Evolutionary conservation across 2,329 filamentous ascomycete species (phyloP).

Genomic region (Alternaria infectoria): DNA sequence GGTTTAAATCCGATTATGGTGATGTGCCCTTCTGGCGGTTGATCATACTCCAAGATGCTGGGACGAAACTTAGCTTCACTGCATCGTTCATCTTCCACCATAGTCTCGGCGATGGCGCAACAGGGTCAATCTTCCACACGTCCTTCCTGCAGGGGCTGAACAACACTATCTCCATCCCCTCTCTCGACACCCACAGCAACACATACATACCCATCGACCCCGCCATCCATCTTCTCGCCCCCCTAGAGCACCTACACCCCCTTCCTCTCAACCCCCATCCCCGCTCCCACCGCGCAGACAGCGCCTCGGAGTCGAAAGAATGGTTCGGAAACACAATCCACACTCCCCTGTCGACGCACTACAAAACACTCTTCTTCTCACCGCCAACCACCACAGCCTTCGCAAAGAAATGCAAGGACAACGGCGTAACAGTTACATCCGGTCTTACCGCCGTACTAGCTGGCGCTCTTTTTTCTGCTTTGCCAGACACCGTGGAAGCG

Average conservation of each 20-base stretch:
- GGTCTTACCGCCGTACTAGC: slow-evolving; percentile 46
- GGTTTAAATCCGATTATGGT: slow-evolving; percentile 37
- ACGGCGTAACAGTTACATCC: slow-evolving; percentile 48
- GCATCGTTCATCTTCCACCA: slow-evolving; percentile 55
- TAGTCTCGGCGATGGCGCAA: slow-evolving; percentile 53
- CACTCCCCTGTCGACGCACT: slow-evolving; percentile 29
- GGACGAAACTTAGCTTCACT: slow-evolving; percentile 40
- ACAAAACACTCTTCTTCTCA: slow-evolving; percentile 41
- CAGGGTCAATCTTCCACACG: slow-evolving; percentile 52
- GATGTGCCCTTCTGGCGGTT: slow-evolving; percentile 51
- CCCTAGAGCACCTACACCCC: slow-evolving; percentile 49
- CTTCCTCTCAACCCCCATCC: slow-evolving; percentile 36
- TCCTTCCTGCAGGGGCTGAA: slow-evolving; percentile 47
- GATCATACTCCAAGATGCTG: slow-evolving; percentile 37
- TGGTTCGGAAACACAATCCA: slow-evolving; percentile 25
- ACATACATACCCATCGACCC: neutral
- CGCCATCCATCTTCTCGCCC: slow-evolving; percentile 41
- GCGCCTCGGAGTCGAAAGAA: slow-evolving; percentile 10
- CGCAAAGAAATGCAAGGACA: slow-evolving; percentile 39
- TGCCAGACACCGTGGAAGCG: slow-evolving; percentile 38
- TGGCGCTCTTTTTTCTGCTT: slow-evolving; percentile 38
- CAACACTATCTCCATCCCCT: neutral
- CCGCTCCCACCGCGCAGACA: neutral
- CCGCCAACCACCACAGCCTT: slow-evolving; percentile 31
- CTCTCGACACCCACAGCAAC: slow-evolving; percentile 12